Conservation (phyloP, 768 basidiomycete genomes). For the Flagelloscypha sp. region DNA sequence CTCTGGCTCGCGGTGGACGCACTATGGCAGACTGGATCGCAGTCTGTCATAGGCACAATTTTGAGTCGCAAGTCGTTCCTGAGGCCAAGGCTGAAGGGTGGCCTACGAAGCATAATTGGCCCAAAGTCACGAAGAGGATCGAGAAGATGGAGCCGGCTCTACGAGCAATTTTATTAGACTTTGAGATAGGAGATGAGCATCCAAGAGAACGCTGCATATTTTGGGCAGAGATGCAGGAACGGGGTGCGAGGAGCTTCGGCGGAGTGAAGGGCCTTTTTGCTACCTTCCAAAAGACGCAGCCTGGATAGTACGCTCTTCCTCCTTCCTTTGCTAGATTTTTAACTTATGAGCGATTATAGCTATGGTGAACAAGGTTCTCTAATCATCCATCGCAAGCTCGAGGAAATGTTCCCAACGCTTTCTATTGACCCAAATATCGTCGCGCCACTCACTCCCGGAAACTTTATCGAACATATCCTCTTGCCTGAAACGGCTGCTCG, state of each 20-base stretch:
- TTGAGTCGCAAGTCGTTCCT: conserved; percentile 67
- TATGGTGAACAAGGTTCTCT: conserved; percentile 83
- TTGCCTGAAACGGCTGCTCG: conserved; percentile 80
- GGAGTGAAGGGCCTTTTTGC: conserved; percentile 70
- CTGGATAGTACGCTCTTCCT: conserved; percentile 70
- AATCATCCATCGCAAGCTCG: conserved; percentile 71
- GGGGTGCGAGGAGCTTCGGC: conserved; percentile 56
- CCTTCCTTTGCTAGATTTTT: not conserved
- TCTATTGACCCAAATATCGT: conserved; percentile 45
- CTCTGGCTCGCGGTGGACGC: conserved; percentile 50
- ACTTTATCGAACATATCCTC: conserved; percentile 79
- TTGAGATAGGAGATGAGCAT: conserved; percentile 18
- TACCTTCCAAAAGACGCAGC: conserved; percentile 75
- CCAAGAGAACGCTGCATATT: conserved; percentile 36
- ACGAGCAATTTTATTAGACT: conserved; percentile 44
- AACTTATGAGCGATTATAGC: conserved; percentile 27
- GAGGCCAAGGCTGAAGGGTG: conserved; percentile 64
- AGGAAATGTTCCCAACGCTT: conserved; percentile 62
- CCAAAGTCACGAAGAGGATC: conserved; percentile 44
- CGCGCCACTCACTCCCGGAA: conserved; percentile 58
- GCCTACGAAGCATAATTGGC: conserved; percentile 69
- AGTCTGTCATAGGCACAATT: conserved; percentile 72
- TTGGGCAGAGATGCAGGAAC: conserved; percentile 59
- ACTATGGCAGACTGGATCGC: conserved; percentile 51
- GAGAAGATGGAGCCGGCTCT: conserved; percentile 39